Conservation (phyloP, 441 rosid genomes). For the Capsella rubella region DNA sequence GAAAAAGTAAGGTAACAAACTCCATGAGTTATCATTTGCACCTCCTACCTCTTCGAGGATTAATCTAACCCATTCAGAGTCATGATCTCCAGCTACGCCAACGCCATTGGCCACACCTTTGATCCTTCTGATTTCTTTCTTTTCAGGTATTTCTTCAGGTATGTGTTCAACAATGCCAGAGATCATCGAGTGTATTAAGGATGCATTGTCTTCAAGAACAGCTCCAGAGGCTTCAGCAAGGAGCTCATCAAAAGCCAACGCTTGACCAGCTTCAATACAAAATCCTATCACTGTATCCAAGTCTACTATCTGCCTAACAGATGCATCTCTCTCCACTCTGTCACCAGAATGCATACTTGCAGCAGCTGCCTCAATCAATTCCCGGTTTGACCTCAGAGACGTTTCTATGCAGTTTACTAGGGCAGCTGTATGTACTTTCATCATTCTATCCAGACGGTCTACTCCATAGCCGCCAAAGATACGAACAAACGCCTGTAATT, state of each 20-base stretch:
- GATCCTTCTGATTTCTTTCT: slow-evolving; percentile 84
- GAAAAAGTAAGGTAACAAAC: slow-evolving; percentile 90
- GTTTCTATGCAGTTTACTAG: slow-evolving; percentile 97
- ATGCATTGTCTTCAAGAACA: slow-evolving; percentile 89
- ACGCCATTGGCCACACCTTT: slow-evolving; percentile 76
- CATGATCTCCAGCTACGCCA: slow-evolving; percentile 75
- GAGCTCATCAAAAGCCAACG: slow-evolving; percentile 92
- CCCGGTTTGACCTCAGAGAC: slow-evolving; percentile 88
- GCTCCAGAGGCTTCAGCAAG: slow-evolving; percentile 93
- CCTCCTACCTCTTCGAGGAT: slow-evolving; percentile 95
- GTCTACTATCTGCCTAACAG: slow-evolving; percentile 86
- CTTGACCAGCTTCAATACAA: slow-evolving; percentile 98
- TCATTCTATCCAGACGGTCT: slow-evolving; percentile 89
- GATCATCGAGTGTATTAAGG: slow-evolving; percentile 83
- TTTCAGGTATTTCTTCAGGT: slow-evolving; percentile 90
- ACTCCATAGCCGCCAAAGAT: slow-evolving; percentile 97
- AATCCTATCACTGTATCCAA: slow-evolving; percentile 94
- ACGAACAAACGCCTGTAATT: slow-evolving; percentile 85
- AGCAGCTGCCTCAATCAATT: slow-evolving; percentile 85
- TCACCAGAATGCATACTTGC: slow-evolving; percentile 98
- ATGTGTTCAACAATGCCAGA: slow-evolving; percentile 79
- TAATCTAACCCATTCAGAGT: slow-evolving; percentile 93
- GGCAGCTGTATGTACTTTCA: slow-evolving; percentile 97
- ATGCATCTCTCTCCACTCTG: slow-evolving; percentile 82
- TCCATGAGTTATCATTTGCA: slow-evolving; percentile 95